phyloP scores from a whole-genome alignment of 768 basidiomycete genomes.

The Auricularia cornea region DNA sequence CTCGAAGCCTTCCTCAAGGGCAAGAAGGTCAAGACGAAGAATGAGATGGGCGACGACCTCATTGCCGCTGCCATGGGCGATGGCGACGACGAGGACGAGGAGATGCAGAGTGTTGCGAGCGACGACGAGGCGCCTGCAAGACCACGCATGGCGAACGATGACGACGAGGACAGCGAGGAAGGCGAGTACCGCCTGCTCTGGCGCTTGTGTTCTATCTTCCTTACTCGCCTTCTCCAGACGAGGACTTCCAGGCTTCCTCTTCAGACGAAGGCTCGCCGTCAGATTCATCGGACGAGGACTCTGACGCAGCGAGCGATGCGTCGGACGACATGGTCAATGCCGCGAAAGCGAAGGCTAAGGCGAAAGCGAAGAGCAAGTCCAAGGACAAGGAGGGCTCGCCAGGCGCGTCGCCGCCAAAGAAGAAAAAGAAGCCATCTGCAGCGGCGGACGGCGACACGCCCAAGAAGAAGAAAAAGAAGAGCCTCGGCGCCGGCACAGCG shows the following conservation, averaged over 20 bases:
- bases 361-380: slow-evolving; percentile 22
- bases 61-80: slow-evolving; percentile 55
- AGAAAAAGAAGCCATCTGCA: slow-evolving; percentile 19
- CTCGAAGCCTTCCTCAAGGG: slow-evolving; percentile 72
- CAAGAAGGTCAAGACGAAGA: slow-evolving; percentile 87
- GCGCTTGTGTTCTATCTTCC: neutral
- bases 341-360: slow-evolving; percentile 41
- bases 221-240: slow-evolving; percentile 40
- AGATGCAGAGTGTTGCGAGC: slow-evolving; percentile 74
- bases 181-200: slow-evolving; percentile 31
- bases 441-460: slow-evolving; percentile 23
- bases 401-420: slow-evolving; percentile 7
- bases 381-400: slow-evolving; percentile 28
- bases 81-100: slow-evolving; percentile 69
- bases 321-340: slow-evolving; percentile 80
- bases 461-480: slow-evolving; percentile 3
- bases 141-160: slow-evolving; percentile 42
- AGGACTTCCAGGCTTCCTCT: slow-evolving; percentile 83
- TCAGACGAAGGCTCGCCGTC: slow-evolving; percentile 87
- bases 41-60: slow-evolving; percentile 84
- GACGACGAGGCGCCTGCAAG: slow-evolving; percentile 55
- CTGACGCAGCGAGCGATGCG: slow-evolving; percentile 66
- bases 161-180: slow-evolving; percentile 72
- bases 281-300: slow-evolving; percentile 51
- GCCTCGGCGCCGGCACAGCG: slow-evolving; percentile 19